A percentile compares a stretch with the other conserved stretches of the same genome.
Conservation (phyloP, 495 filamentous ascomycete genomes). For the Neurospora intermedia region DNA sequence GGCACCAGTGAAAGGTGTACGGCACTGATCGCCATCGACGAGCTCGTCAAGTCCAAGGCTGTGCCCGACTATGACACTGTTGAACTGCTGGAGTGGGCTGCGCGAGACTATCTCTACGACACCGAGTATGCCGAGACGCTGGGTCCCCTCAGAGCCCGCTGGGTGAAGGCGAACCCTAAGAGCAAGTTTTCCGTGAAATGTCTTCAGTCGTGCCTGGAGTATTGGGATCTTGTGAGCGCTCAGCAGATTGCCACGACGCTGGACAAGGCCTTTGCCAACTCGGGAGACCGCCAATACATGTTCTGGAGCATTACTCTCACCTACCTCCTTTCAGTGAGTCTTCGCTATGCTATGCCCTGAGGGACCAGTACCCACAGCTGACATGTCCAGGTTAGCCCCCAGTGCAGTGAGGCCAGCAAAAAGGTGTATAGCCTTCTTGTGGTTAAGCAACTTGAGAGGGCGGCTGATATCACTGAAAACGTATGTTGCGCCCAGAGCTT, state of each 20-base stretch:
- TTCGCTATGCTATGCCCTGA: neutral
- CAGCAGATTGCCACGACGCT: constrained; percentile 39
- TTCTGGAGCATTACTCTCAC: constrained; percentile 36
- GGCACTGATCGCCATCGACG: constrained; percentile 25
- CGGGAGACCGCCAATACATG: constrained; percentile 27
- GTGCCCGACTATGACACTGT: constrained; percentile 29
- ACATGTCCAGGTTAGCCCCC: constrained; percentile 24
- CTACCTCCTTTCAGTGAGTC: constrained; percentile 33
- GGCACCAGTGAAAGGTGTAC: constrained; percentile 23
- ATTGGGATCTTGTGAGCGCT: constrained; percentile 37
- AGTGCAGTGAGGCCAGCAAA: constrained; percentile 24
- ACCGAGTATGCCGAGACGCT: constrained; percentile 29
- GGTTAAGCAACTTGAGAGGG: constrained; percentile 31
- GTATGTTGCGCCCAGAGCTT: constrained; percentile 14
- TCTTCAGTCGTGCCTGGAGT: constrained; percentile 32
- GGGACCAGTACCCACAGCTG: constrained; percentile 4
- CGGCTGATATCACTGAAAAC: constrained; percentile 28
- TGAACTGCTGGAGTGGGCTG: constrained; percentile 34
- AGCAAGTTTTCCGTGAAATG: constrained; percentile 25
- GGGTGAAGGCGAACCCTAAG: constrained; percentile 34
- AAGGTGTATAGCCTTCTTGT: constrained; percentile 33
- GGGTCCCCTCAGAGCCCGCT: constrained; percentile 28
- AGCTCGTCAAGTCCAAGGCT: constrained; percentile 27
- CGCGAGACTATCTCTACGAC: constrained; percentile 16
- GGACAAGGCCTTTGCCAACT: constrained; percentile 28